phyloP scores from a whole-genome alignment of 148 eudicot species.

The Polygonum aviculare region DNA sequence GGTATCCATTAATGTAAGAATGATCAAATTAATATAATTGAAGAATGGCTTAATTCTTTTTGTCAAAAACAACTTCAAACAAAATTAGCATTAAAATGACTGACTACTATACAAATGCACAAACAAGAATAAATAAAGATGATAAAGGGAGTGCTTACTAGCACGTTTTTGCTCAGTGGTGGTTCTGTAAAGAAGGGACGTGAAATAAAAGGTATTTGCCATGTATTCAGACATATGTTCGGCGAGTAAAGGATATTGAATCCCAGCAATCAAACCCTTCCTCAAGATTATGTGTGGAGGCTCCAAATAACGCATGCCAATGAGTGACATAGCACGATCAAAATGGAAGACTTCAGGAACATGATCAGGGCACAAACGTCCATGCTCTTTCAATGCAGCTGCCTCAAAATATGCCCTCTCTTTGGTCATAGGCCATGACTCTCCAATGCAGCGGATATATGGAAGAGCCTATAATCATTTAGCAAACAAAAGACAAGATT shows the following conservation, averaged over 20 bases:
- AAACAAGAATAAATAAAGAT: not conserved
- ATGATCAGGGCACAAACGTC: slow-evolving; percentile 70
- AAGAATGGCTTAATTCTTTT: too few relatives aligned
- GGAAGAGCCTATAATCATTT: slow-evolving; percentile 66
- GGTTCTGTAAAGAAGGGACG: slow-evolving; percentile 79
- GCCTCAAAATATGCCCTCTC: slow-evolving; percentile 94
- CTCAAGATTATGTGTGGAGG: slow-evolving; percentile 95
- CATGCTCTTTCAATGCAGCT: slow-evolving; percentile 52
- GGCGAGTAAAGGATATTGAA: slow-evolving; percentile 80
- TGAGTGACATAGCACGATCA: slow-evolving; percentile 75
- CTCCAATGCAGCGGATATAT: slow-evolving; percentile 87
- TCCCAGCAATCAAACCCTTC: slow-evolving; percentile 88
- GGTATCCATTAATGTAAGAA: too few relatives aligned
- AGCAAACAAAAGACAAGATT: not conserved
- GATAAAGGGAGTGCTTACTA: slow-evolving; percentile 27
- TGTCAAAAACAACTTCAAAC: too few relatives aligned
- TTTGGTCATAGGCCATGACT: slow-evolving; percentile 93
- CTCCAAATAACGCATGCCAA: slow-evolving; percentile 94
- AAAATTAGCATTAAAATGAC: too few relatives aligned
- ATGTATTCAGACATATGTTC: slow-evolving; percentile 77
- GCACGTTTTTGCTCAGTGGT: slow-evolving; percentile 79
- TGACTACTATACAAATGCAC: not conserved
- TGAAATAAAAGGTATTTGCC: slow-evolving; percentile 73
- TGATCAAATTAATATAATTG: too few relatives aligned
- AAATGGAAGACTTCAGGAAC: slow-evolving; percentile 96